Evolutionary conservation across 257 asterid species (phyloP), one percentile per base, ranked within the genome.

Genomic region (Penstemon eatonii): DNA sequence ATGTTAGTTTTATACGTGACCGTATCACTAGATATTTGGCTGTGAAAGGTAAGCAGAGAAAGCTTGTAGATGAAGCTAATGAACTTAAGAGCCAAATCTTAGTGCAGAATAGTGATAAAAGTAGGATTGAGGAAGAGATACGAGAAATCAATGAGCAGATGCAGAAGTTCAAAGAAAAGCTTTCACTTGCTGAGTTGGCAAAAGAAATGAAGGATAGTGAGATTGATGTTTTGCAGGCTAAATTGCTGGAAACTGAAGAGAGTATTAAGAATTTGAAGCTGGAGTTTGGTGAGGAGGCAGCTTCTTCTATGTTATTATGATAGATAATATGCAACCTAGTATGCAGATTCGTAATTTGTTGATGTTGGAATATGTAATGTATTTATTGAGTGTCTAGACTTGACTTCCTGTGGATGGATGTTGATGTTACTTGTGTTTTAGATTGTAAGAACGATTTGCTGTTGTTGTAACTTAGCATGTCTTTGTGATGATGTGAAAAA

Each of bases 141-240:
- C 71, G 42, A 0, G 82, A 72, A 71, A 81, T 85, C 18, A 66
- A 77, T 0, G 84, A 67, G 70, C 82, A 87, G 64, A 79, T 85
- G 4, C 38, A 13, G 66, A 74, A 57, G 68, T 69, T 93, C 60
- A 79, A 87, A 69, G 87, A 51, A 33, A 82, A 76, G 82, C 82
- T 81, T 0, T 25, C 75, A 4, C 42, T 50, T 55, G 83, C 67
- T 0, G 54, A 60, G 52, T 73, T 74, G 0, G 76, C 38, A 33
- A 82, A 77, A 75, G 88, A 60, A 67, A 71, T 8, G 12, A 72
- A 77, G 80, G 82, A 75, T 8, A 43, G 2, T 15, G 86, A 81
- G 64, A 70, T 88, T 40, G 77, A 62, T 7, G 37, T 57, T 10
- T 64, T 86, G 81, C 75, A 44, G 68, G 73, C 73, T 13, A 70